Percentiles rank a stretch among this genome's conserved stretches.
phyloP scores from a whole-genome alignment of 441 rosid genomes.

The Metrosideros polymorpha region DNA sequence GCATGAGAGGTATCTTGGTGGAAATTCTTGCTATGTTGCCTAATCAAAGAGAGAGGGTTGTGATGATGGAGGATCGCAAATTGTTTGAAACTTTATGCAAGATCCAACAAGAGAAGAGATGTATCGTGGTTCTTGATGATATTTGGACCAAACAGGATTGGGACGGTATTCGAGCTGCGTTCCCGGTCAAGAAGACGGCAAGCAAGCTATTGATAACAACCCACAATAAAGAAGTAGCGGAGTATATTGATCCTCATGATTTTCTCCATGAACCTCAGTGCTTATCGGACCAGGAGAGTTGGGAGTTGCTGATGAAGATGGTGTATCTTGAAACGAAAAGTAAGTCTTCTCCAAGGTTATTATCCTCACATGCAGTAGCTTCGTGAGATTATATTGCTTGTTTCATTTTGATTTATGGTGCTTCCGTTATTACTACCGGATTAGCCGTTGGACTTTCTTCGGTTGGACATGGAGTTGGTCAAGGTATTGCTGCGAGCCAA shows the following conservation, averaged over 20 bases:
- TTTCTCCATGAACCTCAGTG: not conserved
- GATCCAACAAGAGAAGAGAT: not conserved
- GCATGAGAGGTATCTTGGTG: not conserved
- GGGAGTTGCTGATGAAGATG: not conserved
- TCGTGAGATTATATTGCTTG: not conserved
- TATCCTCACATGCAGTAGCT: rapidly evolving
- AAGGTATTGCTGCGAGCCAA: not conserved
- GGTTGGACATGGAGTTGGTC: not conserved
- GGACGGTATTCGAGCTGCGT: rapidly evolving
- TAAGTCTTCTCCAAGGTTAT: rapidly evolving
- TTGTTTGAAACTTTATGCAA: not conserved
- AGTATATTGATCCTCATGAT: not conserved
- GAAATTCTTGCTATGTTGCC: not conserved
- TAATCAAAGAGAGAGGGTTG: not conserved
- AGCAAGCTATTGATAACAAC: not conserved
- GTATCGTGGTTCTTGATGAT: not conserved
- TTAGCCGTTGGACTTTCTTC: not conserved
- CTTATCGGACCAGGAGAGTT: not conserved
- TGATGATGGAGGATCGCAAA: not conserved
- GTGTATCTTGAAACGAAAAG: rapidly evolving
- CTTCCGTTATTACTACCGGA: not conserved
- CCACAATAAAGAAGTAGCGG: not conserved
- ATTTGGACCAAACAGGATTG: not conserved
- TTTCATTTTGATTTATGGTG: not conserved
- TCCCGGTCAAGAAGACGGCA: rapidly evolving